Percentiles rank a stretch among this genome's conserved stretches.
Evolutionary conservation across 345 rosid species (phyloP).

Genomic region (Populus simonii): DNA sequence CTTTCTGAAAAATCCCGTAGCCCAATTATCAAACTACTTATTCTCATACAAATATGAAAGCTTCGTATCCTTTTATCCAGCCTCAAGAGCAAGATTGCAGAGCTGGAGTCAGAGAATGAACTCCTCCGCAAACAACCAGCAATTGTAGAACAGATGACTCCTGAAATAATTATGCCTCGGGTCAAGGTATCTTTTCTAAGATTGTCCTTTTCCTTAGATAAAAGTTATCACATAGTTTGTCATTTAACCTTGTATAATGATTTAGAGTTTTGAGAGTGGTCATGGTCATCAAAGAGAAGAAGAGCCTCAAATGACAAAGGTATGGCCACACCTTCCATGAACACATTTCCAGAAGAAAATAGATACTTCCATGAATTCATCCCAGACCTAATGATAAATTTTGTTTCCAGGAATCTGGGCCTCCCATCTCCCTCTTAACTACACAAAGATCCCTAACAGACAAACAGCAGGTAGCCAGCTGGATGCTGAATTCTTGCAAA

Average conservation of each 20-base stretch:
- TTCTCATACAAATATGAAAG: conserved; percentile 7
- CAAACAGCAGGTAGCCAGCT: conserved; percentile 47
- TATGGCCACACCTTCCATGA: conserved; percentile 11
- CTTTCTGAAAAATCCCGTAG: background rate
- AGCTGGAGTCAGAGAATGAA: conserved; percentile 51
- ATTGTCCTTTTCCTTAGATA: background rate
- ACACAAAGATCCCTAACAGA: conserved; percentile 57
- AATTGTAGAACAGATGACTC: conserved; percentile 29
- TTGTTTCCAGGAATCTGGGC: conserved; percentile 41
- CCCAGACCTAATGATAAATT: conserved; percentile 2
- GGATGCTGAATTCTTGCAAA: conserved; percentile 1
- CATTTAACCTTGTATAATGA: conserved; percentile 13
- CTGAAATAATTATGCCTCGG: conserved; percentile 23
- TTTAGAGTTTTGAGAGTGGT: conserved; percentile 47
- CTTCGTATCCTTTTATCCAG: conserved; percentile 24
- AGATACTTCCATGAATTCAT: background rate
- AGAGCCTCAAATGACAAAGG: conserved; percentile 34
- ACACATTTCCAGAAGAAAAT: background rate
- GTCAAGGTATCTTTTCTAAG: conserved; percentile 31
- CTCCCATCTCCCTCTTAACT: conserved; percentile 30
- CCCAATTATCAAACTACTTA: background rate
- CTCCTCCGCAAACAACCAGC: conserved; percentile 36
- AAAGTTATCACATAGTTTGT: background rate
- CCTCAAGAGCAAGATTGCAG: conserved; percentile 39
- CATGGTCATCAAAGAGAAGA: conserved; percentile 30